Conservation (phyloP, 148 eudicot species). For the Rhododendron mucronatum region DNA sequence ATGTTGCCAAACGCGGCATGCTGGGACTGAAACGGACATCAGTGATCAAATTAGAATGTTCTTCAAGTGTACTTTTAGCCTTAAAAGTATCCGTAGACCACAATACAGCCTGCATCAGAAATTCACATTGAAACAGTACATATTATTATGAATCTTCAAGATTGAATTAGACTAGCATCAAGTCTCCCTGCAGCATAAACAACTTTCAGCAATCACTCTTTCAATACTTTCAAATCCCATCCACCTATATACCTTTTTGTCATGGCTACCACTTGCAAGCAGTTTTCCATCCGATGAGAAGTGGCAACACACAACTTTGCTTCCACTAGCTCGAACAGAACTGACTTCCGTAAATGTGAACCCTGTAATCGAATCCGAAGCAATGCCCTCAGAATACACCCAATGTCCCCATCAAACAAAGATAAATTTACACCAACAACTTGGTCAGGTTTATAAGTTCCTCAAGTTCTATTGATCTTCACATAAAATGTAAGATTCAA, state of each 20-base stretch:
- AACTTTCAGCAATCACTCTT: background rate
- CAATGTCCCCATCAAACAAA: background rate
- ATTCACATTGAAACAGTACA: background rate
- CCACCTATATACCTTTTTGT: conserved; percentile 58
- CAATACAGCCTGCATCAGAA: conserved; percentile 61
- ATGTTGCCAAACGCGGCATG: conserved; percentile 83
- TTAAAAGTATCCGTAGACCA: conserved; percentile 76
- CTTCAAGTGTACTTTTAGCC: conserved; percentile 75
- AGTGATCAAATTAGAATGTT: conserved; percentile 68
- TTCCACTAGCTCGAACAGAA: conserved; percentile 73
- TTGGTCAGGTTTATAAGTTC: background rate
- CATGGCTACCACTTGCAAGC: conserved; percentile 95
- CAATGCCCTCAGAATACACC: conserved; percentile 5
- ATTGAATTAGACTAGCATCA: background rate
- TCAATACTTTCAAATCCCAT: background rate
- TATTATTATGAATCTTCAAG: background rate
- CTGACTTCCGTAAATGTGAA: conserved; percentile 76
- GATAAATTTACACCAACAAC: background rate
- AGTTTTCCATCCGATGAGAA: conserved; percentile 91
- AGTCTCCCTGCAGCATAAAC: background rate
- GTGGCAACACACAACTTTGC: conserved; percentile 84
- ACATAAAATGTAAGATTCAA: background rate
- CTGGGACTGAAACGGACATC: conserved; percentile 94
- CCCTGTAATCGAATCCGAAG: conserved; percentile 36
- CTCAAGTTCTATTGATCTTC: background rate